Base-by-base conservation (phyloP, 2,329 filamentous ascomycete species). In the Colletotrichum musicola region DNA sequence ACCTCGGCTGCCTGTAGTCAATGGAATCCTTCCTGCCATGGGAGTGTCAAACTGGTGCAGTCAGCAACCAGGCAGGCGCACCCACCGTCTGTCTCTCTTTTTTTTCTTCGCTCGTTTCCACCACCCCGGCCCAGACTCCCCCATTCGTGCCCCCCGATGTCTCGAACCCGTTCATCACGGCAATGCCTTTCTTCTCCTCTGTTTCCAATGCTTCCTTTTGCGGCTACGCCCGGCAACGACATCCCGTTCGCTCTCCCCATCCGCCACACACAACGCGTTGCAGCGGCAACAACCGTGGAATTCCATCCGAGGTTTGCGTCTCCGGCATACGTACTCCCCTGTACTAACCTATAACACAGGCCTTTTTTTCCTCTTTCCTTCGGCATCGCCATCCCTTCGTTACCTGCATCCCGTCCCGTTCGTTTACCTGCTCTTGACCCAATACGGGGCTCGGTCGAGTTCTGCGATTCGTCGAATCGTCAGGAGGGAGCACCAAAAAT, bases 401-500 rank as follows among this genome's bases (percentile, higher is more conserved):
- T 13, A 35, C 46, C 13, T 56, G 30, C 64, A 56, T 30, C n/a
- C n/a, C 22, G 51, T 56, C 27, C n/a, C 27, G 16, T 50, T 49
- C 47, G 22, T 42, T 38, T n/a, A 38, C 42, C 54, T 40, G 14
- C 62, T n/a, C 50, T 13, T 49, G 46, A 25, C 3, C 62, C 55
- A 49, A 61, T 68, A 68, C 62, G 55, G 62, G 42, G 55, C 10
- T 35, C 38, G 16, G 57, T 35, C 30, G 10, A 10, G 30, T 51
- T 25, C 46, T 25, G 57, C 46, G 30, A 64, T 57, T 65, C 56
- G 67, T 62, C 46, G 30, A 64, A 53, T 65, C 56, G 67, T 62
- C 56, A 68, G 56, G 49, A 55, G 44, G 16, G 16, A 53, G 22
- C 40, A 22, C 69, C 69, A 66, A 71, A 71, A 71, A 71, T 71